A percentile compares a stretch with the other conserved stretches of the same genome.
Conservation (phyloP, 441 rosid genomes). For the Jatropha podagrica region DNA sequence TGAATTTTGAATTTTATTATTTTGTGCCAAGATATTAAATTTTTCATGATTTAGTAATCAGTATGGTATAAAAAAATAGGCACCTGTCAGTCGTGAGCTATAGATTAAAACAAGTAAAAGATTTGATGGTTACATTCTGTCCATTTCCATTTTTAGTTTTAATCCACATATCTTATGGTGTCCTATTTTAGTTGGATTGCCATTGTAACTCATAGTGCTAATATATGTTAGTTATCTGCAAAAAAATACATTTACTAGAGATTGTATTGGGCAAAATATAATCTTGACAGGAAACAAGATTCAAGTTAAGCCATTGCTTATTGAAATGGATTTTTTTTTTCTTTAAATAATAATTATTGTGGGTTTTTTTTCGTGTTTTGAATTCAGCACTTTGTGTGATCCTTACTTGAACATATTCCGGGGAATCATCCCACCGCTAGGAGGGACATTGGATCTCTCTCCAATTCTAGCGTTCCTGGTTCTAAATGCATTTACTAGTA, state of each 20-base stretch:
- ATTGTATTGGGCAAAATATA: neutral
- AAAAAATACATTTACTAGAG: too few species aligned
- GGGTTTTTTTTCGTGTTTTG: constrained; percentile 9
- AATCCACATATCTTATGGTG: too few species aligned
- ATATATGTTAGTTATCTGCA: too few species aligned
- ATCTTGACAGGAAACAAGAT: neutral
- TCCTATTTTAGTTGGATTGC: too few species aligned
- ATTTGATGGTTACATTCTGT: too few species aligned
- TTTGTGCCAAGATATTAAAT: neutral
- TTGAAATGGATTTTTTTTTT: neutral
- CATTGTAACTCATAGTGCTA: too few species aligned
- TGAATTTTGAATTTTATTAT: neutral
- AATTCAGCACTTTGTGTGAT: constrained; percentile 80
- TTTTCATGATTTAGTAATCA: neutral
- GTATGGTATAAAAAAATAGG: neutral
- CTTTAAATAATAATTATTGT: neutral
- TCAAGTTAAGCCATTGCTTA: constrained; percentile 18
- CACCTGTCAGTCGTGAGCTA: neutral
- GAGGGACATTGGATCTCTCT: constrained; percentile 85
- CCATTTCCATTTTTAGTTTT: too few species aligned
- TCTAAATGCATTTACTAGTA: constrained; percentile 71
- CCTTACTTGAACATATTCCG: constrained; percentile 96
- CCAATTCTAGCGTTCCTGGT: constrained; percentile 84
- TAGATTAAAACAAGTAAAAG: too few species aligned
- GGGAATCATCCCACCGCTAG: constrained; percentile 88